Base-by-base conservation (phyloP, 176 grass and related monocot genomes). In the Triticum dicoccoides region DNA sequence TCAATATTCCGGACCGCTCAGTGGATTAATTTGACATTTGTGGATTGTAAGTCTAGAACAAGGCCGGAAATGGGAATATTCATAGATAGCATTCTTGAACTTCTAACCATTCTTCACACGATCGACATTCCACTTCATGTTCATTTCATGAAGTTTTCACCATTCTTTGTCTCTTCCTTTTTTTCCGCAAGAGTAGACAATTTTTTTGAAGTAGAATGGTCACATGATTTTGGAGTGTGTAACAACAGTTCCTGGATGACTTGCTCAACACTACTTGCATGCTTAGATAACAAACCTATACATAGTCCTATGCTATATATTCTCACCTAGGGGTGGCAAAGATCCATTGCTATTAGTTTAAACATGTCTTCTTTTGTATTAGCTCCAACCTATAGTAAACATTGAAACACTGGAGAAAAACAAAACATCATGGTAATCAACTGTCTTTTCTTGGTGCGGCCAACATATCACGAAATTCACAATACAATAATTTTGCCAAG, bases 401-500 rank as follows among this genome's bases (percentile, higher is more conserved):
- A 58, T 4, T 58, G 54, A 58, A 21, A 58, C 20, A 20, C 21
- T 21, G 6, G 18, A 58, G 54, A 20, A 58, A 20, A 58, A 58
- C 18, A 58, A 7, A 58, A 20, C 54, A 58, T 58, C 54, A 20
- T 58, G 17, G 18, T 58, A 58, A 58, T 6, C 17, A 58, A 3
- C 2, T 20, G 0, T 0, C 54, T 8, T 8, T 58, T 21, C 18
- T 18, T 8, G 17, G 0, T 20, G 0, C 13, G 0, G 2, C 15
- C 18, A 58, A 20, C 54, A 21, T 58, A 58, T 58, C 52, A 56
- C 5, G 12, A 20, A 56, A 56, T 56, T 21, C 17, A 8, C 17
- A 58, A 20, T 58, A 58, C 17, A 58, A 21, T 20, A 18, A 20
- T 20, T 56, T 58, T 58, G 17, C 52, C 52, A 58, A 58, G 52